Conservation (phyloP, 169 alveolate species). For the Plasmodium reichenowi region DNA sequence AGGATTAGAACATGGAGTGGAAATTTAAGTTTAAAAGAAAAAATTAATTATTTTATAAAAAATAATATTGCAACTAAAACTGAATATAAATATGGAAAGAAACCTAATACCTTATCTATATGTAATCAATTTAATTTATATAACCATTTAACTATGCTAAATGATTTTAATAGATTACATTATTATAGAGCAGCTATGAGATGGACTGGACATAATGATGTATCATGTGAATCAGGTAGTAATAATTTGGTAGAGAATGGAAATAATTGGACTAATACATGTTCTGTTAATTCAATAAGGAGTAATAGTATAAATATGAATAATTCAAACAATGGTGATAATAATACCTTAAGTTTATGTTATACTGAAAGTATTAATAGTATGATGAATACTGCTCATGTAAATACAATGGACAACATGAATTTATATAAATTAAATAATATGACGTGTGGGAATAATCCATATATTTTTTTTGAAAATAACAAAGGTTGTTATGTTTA, state of each 20-base stretch:
- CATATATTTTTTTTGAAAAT: conserved; percentile 46
- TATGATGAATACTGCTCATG: conserved; percentile 14
- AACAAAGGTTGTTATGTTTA: conserved; percentile 78
- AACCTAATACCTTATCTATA: conserved; percentile 85
- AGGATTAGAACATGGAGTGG: conserved; percentile 84
- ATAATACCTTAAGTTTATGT: not conserved
- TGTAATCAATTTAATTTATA: conserved; percentile 85
- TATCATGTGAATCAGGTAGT: not conserved
- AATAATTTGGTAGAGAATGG: not conserved
- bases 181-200: conserved; percentile 87
- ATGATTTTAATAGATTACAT: conserved; percentile 86
- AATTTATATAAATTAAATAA: conserved; percentile 5
- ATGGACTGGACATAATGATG: conserved; percentile 85
- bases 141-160: conserved; percentile 87
- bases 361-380: conserved; percentile 30
- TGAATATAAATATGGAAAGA: conserved; percentile 81
- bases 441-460: conserved; percentile 9
- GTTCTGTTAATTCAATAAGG: conserved; percentile 19
- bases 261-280: not conserved
- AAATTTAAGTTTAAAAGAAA: conserved; percentile 77
- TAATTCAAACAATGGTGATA: conserved; percentile 20
- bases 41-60: conserved; percentile 79
- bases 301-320: conserved; percentile 1
- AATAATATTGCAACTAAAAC: conserved; percentile 80
- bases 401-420: not conserved